phyloP scores from a whole-genome alignment of 1,139 yeast species.

The Debaryomyces psychrophilus region DNA sequence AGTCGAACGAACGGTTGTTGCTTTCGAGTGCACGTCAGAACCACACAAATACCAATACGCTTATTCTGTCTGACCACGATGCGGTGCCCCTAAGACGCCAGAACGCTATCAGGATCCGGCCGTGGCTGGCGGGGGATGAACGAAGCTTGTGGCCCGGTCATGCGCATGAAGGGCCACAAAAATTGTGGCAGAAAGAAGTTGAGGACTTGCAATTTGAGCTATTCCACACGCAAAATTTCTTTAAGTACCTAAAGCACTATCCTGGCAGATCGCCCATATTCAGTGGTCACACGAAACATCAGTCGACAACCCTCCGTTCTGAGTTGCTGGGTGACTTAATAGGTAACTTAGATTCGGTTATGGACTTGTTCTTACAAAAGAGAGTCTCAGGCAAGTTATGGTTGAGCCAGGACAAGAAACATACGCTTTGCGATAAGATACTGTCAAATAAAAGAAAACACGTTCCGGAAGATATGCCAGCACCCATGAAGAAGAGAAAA shows the following conservation, averaged over 20 bases:
- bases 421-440: neutral
- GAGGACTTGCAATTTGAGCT: conserved; percentile 16
- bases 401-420: conserved; percentile 9
- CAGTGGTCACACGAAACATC: conserved; percentile 11
- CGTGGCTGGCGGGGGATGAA: conserved; percentile 2
- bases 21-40: conserved; percentile 35
- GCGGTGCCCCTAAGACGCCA: conserved; percentile 23
- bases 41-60: conserved; percentile 23
- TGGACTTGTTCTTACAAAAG: conserved; percentile 26
- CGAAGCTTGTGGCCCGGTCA: neutral
- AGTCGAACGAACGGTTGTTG: conserved; percentile 28
- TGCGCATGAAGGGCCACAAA: neutral
- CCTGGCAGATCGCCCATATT: conserved; percentile 14
- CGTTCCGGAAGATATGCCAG: conserved; percentile 1
- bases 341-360: conserved; percentile 23
- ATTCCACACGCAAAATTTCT: conserved; percentile 7
- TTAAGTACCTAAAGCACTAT: conserved; percentile 8
- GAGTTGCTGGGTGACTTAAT: conserved; percentile 11
- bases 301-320: conserved; percentile 6
- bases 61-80: conserved; percentile 13
- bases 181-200: conserved; percentile 14
- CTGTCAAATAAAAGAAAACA: conserved; percentile 13
- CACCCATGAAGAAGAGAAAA: conserved; percentile 11
- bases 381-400: conserved; percentile 22
- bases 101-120: conserved; percentile 23